Conservation (phyloP, 805 yeast genomes). For the Pichia exigua region DNA sequence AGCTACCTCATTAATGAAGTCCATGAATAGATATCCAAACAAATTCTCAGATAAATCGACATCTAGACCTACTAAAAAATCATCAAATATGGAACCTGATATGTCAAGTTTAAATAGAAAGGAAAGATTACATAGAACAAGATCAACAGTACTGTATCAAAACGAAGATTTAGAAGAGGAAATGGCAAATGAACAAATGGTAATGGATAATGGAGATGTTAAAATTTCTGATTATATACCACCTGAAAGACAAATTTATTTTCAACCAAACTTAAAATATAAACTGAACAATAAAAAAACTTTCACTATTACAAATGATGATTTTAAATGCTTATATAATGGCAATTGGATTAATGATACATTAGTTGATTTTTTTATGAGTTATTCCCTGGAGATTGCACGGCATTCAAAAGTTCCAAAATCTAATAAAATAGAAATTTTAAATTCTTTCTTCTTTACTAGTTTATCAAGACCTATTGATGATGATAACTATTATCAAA, state of each 20-base stretch:
- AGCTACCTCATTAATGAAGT: neutral
- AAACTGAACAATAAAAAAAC: constrained; percentile 46
- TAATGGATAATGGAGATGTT: constrained; percentile 24
- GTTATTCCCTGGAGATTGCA: constrained; percentile 36
- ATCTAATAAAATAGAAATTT: constrained; percentile 38
- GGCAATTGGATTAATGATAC: constrained; percentile 88
- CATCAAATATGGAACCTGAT: constrained; percentile 1
- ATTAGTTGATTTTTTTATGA: constrained; percentile 75
- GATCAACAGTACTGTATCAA: constrained; percentile 3
- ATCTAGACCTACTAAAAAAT: neutral
- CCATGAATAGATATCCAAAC: neutral
- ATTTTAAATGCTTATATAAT: constrained; percentile 70
- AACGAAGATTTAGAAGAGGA: constrained; percentile 10
- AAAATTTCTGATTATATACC: constrained; percentile 25
- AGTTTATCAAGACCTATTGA: constrained; percentile 36
- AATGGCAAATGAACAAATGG: constrained; percentile 32
- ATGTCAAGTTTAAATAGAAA: constrained; percentile 4
- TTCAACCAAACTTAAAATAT: constrained; percentile 35
- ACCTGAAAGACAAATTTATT: constrained; percentile 24
- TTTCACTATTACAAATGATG: constrained; percentile 56
- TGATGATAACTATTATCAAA: constrained; percentile 40
- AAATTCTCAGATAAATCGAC: neutral
- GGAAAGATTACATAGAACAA: constrained; percentile 5
- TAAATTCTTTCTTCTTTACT: constrained; percentile 80
- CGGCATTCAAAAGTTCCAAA: constrained; percentile 26